Evolutionary conservation across 495 filamentous ascomycete species (phyloP), one percentile per base, ranked within the genome.

Genomic region (Xylaria nigripes): DNA sequence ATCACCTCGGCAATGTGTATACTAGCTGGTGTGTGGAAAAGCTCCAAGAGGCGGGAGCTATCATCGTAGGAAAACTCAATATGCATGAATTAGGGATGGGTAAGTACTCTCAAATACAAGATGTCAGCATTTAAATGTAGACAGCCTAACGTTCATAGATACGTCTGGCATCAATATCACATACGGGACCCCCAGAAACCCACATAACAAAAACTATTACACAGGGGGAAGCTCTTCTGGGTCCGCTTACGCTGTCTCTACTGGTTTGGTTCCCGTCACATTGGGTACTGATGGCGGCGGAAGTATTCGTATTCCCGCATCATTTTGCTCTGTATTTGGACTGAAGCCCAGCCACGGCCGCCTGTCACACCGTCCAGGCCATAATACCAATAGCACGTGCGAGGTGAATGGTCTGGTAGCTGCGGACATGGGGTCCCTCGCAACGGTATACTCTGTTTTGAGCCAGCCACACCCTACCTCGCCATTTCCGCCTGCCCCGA

Each of bases 211-310:
- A 0, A 53, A 70, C 13, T 94, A 87, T 9, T 94, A 94, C 70
- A 85, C 85, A 41, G 89, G 89, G 38, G 89, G 89, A 24, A 89
- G 84, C 8, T 94, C 90, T 7, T 87, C 87, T 3, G 89, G 89
- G 3, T 80, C 85, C 21, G 89, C 78, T 1, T 92, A 90, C 59
- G 81, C 82, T 44, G 84, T 92, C 32, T 71, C 76, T 5, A 70
- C 82, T 6, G 89, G 89, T 1, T 73, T 94, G 1, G 76, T 90
- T 21, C 88, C 89, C n/a, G 78, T 95, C 56, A 86, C 86, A 2
- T 70, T 92, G 13, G 90, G 89, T 43, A 82, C 81, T 30, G 90
- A 95, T 65, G 88, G 86, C 23, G 90, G 90, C 24, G 90, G 90
- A 45, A 86, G 81, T 48, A 86, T 95, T 56, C 82, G 90, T 5